Conservation (phyloP, 805 yeast genomes). For the Candida railenensis region DNA sequence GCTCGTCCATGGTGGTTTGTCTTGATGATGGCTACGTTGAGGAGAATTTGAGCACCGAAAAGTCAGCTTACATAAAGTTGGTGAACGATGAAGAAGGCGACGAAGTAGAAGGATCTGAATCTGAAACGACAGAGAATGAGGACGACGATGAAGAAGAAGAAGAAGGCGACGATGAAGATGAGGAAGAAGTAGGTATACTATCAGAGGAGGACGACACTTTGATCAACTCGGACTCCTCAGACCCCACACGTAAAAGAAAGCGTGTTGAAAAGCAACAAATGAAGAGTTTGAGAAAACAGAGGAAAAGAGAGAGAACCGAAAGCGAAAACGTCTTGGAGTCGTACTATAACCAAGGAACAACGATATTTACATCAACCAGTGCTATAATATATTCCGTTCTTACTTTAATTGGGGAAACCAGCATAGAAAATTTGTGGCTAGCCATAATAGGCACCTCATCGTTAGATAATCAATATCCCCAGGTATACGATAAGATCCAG, state of each 20-base stretch:
- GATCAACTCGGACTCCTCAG: slow-evolving; percentile 15
- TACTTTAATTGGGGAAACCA: slow-evolving; percentile 81
- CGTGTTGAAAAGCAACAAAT: slow-evolving; percentile 18
- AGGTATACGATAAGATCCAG: slow-evolving; percentile 66
- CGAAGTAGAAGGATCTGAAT: slow-evolving; percentile 36
- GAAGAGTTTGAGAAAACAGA: slow-evolving; percentile 35
- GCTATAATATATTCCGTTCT: slow-evolving; percentile 78
- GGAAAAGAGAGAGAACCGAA: slow-evolving; percentile 37
- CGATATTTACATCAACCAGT: slow-evolving; percentile 70
- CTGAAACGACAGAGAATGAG: slow-evolving; percentile 24
- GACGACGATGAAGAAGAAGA: slow-evolving; percentile 33
- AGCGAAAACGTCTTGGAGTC: slow-evolving; percentile 61
- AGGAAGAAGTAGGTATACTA: slow-evolving; percentile 11
- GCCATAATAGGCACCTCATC: slow-evolving; percentile 88
- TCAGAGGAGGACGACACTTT: slow-evolving; percentile 20
- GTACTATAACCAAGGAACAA: slow-evolving; percentile 84
- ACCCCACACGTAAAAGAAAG: slow-evolving; percentile 16
- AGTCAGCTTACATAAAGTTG: slow-evolving; percentile 58
- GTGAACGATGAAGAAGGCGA: slow-evolving; percentile 38
- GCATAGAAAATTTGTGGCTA: slow-evolving; percentile 71
- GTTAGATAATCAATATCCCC: slow-evolving; percentile 68
- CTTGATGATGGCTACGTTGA: slow-evolving; percentile 84
- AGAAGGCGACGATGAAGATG: slow-evolving; percentile 24
- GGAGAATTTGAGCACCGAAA: slow-evolving; percentile 53
- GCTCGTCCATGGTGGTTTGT: slow-evolving; percentile 73